Conservation (phyloP, 1,139 yeast genomes). For the Yamadazyma epiphylla region DNA sequence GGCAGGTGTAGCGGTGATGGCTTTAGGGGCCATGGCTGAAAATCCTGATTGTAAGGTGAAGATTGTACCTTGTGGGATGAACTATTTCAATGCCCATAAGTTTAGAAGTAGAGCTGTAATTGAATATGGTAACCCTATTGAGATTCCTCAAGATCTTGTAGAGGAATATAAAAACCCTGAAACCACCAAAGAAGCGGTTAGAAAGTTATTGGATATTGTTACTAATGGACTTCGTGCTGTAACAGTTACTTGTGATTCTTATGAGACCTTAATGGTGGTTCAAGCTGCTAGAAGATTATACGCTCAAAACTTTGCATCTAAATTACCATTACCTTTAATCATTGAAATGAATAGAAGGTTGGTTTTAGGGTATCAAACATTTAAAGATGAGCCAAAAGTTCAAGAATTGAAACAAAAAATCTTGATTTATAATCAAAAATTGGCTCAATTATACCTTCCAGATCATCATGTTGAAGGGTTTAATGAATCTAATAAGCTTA, state of each 20-base stretch:
- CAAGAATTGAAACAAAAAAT: conserved; percentile 58
- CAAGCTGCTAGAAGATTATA: conserved; percentile 93
- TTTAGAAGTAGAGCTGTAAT: conserved; percentile 46
- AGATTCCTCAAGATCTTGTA: conserved; percentile 28
- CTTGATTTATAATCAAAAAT: conserved; percentile 60
- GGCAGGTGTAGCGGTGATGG: conserved; percentile 50
- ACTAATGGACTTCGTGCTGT: conserved; percentile 81
- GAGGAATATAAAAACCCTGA: conserved; percentile 33
- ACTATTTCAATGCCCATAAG: conserved; percentile 44
- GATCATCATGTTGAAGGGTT: conserved; percentile 87
- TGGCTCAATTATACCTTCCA: conserved; percentile 69
- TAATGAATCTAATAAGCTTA: conserved; percentile 40
- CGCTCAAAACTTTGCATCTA: conserved; percentile 65
- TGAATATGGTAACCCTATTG: conserved; percentile 44
- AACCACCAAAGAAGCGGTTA: conserved; percentile 71
- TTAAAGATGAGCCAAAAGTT: conserved; percentile 68
- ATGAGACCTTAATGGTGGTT: conserved; percentile 85
- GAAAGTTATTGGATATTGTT: conserved; percentile 64
- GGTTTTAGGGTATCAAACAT: conserved; percentile 73
- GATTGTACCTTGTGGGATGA: conserved; percentile 45
- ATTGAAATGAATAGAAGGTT: conserved; percentile 89
- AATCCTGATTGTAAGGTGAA: conserved; percentile 31
- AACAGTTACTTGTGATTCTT: conserved; percentile 88
- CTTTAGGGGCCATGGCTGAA: conserved; percentile 33
- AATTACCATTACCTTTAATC: conserved; percentile 74